phyloP scores from a whole-genome alignment of 352 stramenopile genomes.

The Globisporangium abappressorium region DNA sequence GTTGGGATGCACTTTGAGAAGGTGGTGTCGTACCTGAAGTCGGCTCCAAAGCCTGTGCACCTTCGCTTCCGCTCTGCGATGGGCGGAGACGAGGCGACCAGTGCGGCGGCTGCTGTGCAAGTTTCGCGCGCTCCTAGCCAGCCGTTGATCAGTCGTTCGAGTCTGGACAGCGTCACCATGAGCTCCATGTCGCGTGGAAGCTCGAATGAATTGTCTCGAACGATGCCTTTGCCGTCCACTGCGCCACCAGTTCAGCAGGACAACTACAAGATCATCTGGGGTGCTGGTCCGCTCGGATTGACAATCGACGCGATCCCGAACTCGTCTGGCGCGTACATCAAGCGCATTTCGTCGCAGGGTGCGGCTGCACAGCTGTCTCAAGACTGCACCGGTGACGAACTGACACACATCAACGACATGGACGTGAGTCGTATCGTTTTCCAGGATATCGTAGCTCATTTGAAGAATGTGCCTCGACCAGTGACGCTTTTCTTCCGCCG shows the following conservation, averaged over 20 bases:
- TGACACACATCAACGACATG: conserved; percentile 87
- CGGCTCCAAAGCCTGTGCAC: conserved; percentile 71
- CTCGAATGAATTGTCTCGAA: conserved; percentile 19
- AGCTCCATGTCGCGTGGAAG: conserved; percentile 3
- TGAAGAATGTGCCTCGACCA: conserved; percentile 75
- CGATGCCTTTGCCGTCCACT: conserved; percentile 22
- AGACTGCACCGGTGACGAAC: conserved; percentile 75
- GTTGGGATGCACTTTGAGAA: conserved; percentile 77
- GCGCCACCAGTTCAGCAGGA: conserved; percentile 20
- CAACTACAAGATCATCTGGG: conserved; percentile 82
- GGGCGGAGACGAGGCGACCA: conserved; percentile 29
- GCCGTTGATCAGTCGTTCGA: conserved; percentile 13
- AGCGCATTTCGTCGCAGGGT: conserved; percentile 72
- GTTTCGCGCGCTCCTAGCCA: conserved; percentile 12
- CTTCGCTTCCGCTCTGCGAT: conserved; percentile 58
- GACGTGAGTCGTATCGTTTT: conserved; percentile 72
- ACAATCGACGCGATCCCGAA: conserved; percentile 77
- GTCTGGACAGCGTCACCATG: conserved; percentile 11
- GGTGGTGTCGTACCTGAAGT: conserved; percentile 81
- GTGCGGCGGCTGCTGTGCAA: conserved; percentile 22
- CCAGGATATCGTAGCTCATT: conserved; percentile 71
- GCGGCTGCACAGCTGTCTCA: conserved; percentile 71
- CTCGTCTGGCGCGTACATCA: conserved; percentile 69
- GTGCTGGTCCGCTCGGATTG: conserved; percentile 64
- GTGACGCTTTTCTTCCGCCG: conserved; percentile 79